Percentiles rank a stretch among this genome's conserved stretches.
Evolutionary conservation across 163 green algal species (phyloP).

Genomic region (Volvox carteri): DNA sequence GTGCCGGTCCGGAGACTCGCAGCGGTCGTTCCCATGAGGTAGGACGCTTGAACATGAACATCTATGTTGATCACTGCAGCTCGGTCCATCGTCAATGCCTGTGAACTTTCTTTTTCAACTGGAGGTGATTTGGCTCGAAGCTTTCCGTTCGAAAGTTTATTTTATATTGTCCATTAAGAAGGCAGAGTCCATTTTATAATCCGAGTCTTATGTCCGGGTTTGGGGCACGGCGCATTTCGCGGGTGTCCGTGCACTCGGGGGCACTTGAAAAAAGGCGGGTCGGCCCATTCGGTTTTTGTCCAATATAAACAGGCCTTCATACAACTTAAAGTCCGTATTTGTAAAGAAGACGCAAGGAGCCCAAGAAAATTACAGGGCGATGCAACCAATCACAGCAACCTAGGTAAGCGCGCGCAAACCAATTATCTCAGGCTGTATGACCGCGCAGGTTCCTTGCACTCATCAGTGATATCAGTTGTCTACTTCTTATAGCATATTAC

Average conservation of each 20-base stretch:
- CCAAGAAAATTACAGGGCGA: slow-evolving; percentile 14
- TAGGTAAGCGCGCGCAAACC: slow-evolving; percentile 37
- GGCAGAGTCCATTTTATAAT: background rate
- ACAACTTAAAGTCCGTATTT: slow-evolving; percentile 19
- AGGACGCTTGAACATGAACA: background rate
- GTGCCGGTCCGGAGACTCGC: background rate
- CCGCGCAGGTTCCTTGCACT: background rate
- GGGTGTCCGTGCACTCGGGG: background rate
- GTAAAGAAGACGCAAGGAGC: slow-evolving; percentile 10
- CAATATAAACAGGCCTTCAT: slow-evolving; percentile 12
- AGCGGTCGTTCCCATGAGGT: background rate
- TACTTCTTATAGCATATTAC: no score
- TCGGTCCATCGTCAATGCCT: background rate
- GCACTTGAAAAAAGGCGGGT: slow-evolving; percentile 12
- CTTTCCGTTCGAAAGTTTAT: no score
- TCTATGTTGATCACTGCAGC: background rate
- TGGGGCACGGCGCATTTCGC: background rate
- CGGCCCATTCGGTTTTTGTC: background rate
- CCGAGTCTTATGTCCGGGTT: background rate
- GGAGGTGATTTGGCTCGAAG: no score
- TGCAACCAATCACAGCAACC: slow-evolving; percentile 18
- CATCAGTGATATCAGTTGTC: background rate
- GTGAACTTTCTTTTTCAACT: no score
- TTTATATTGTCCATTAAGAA: background rate
- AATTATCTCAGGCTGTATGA: slow-evolving; percentile 6